phyloP scores from a whole-genome alignment of 2,329 filamentous ascomycete species.

The Thermothelomyces thermophilus region DNA sequence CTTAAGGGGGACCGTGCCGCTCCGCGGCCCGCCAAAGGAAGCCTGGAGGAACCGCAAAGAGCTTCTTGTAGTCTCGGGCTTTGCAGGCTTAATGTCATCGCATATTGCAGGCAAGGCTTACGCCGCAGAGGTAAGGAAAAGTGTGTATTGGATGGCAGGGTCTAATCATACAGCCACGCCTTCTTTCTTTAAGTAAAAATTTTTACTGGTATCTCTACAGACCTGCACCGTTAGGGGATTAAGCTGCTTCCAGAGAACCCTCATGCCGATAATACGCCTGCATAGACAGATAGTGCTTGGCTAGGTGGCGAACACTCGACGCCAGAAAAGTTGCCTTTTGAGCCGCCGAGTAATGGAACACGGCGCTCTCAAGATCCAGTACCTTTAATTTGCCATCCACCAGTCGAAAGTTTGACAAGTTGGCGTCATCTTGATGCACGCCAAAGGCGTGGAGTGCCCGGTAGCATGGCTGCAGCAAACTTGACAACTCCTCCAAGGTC shows the following conservation, averaged over 20 bases:
- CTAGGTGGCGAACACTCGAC: slow-evolving; percentile 1
- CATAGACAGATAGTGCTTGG: not conserved
- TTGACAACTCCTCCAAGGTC: slow-evolving; percentile 6
- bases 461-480: slow-evolving; percentile 7
- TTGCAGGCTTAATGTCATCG: no score
- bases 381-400: not conserved
- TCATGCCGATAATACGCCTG: not conserved
- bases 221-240: not conserved
- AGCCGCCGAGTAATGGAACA: slow-evolving; percentile 4
- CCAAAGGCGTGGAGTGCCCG: not conserved
- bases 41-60: no score
- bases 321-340: not conserved
- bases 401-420: not conserved
- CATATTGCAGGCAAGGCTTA: no score
- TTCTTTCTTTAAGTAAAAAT: no score
- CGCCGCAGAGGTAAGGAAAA: no score
- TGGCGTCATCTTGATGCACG: not conserved
- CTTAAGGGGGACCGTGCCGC: no score
- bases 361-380: not conserved
- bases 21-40: no score
- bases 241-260: not conserved
- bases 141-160: no score
- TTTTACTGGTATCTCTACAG: no score
- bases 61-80: no score
- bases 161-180: no score